Percentiles rank a stretch among this genome's conserved stretches.
phyloP scores from a whole-genome alignment of 1,284 basidiomycete species.

The Schizophyllum commune region DNA sequence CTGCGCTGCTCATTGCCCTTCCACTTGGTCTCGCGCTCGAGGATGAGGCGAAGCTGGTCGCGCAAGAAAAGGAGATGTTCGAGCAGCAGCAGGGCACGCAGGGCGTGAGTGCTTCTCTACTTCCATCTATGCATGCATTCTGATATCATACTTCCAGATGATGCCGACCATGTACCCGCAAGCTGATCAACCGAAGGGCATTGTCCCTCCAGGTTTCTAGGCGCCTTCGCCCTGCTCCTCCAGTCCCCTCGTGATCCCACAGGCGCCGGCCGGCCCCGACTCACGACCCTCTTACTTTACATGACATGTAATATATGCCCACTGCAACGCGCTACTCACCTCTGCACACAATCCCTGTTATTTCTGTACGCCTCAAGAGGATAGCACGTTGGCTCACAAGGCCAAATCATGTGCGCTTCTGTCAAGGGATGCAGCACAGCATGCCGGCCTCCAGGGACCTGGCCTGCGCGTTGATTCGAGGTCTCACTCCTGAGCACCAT shows the following conservation, averaged over 20 bases:
- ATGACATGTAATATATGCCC: neutral
- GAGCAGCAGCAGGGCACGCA: slow-evolving; percentile 91
- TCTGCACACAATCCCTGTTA: too few species aligned
- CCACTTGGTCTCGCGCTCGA: slow-evolving; percentile 91
- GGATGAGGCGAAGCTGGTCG: slow-evolving; percentile 91
- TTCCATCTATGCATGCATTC: slow-evolving; percentile 1
- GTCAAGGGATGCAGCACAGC: too few species aligned
- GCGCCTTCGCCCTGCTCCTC: neutral
- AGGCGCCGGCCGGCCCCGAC: neutral
- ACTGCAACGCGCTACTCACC: neutral
- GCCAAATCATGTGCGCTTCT: too few species aligned
- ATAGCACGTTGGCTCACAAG: too few species aligned
- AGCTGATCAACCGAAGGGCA: neutral
- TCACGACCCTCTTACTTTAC: neutral
- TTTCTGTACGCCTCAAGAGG: too few species aligned
- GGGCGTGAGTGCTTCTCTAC: slow-evolving; percentile 49
- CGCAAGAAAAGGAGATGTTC: slow-evolving; percentile 92
- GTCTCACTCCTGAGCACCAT: too few species aligned
- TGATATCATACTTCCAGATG: neutral
- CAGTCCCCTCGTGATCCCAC: neutral
- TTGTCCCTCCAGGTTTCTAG: neutral
- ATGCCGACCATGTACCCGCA: neutral
- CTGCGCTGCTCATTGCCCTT: slow-evolving; percentile 86
- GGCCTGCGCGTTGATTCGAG: too few species aligned
- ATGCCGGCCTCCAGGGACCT: too few species aligned